These are phyloP conservation scores for Barnettozyma californica DNA, from an alignment of 805 yeast species.

Conservation along the genomic window DNA sequence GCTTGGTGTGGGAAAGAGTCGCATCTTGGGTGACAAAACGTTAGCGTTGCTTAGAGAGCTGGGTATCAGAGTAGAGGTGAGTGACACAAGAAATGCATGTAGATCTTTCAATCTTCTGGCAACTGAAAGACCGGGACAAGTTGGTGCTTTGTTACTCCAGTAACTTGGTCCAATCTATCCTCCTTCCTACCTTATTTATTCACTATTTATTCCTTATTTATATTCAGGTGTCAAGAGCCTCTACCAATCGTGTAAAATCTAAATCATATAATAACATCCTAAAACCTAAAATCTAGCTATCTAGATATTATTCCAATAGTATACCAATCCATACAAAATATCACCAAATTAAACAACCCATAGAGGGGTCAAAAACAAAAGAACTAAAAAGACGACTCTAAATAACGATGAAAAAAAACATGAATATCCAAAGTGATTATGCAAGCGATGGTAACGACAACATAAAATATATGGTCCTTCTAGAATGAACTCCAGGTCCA, in stretches of 20 bases:
- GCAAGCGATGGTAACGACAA: background rate
- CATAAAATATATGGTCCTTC: background rate
- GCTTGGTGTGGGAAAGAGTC: conserved; percentile 50
- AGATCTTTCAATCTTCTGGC: conserved; percentile 69
- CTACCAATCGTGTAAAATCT: background rate
- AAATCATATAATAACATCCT: background rate
- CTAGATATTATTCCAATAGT: background rate
- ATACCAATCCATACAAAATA: background rate
- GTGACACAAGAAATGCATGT: conserved; percentile 64
- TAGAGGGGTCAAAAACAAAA: background rate
- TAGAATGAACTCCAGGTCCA: conserved; percentile 63
- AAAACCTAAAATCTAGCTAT: background rate
- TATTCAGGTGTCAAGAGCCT: no score
- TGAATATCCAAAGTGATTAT: background rate
- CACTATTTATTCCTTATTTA: no score
- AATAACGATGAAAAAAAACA: background rate
- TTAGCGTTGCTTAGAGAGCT: conserved; percentile 42
- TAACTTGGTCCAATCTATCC: no score
- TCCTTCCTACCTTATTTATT: no score
- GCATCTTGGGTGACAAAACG: conserved; percentile 57
- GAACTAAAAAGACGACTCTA: background rate
- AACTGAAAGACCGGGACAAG: conserved; percentile 69
- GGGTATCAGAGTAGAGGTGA: conserved; percentile 68
- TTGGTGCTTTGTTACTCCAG: conserved; percentile 75
- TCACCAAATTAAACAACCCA: background rate